Evolutionary conservation across 2,329 filamentous ascomycete species (phyloP).

Genomic region (Fusarium verticillioides): DNA sequence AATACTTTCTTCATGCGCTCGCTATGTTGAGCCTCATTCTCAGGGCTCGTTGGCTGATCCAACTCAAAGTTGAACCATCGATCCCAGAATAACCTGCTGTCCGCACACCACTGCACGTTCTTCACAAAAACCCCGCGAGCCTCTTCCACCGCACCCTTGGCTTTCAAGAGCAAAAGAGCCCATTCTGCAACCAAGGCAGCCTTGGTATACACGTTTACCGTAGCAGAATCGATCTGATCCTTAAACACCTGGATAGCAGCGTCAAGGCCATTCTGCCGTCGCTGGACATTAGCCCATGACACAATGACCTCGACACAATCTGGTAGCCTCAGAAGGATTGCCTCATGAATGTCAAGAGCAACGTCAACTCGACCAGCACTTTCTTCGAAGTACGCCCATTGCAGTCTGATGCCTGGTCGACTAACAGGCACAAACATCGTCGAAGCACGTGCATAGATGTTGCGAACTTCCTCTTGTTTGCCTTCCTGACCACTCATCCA

Average conservation of each 20-base stretch:
- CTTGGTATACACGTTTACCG: slow-evolving; percentile 81
- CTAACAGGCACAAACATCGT: slow-evolving; percentile 89
- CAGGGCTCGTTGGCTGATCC: slow-evolving; percentile 76
- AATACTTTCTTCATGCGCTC: slow-evolving; percentile 84
- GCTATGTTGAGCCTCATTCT: slow-evolving; percentile 72
- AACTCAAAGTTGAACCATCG: slow-evolving; percentile 91
- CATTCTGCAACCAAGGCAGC: slow-evolving; percentile 89
- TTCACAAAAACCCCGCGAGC: slow-evolving; percentile 85
- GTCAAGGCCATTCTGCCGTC: slow-evolving; percentile 84
- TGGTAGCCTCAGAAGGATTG: slow-evolving; percentile 80
- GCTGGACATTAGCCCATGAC: slow-evolving; percentile 86
- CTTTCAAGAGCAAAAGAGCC: slow-evolving; percentile 88
- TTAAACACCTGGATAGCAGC: slow-evolving; percentile 87
- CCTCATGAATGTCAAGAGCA: slow-evolving; percentile 84
- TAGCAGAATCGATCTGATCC: slow-evolving; percentile 77
- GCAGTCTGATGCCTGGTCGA: slow-evolving; percentile 82
- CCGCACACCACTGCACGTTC: slow-evolving; percentile 84
- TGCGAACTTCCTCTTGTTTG: slow-evolving; percentile 90
- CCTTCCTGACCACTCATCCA: slow-evolving; percentile 88
- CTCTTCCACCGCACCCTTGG: slow-evolving; percentile 81
- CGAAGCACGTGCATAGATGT: slow-evolving; percentile 89
- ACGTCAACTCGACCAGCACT: slow-evolving; percentile 79
- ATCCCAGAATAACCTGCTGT: slow-evolving; percentile 90
- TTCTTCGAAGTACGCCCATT: slow-evolving; percentile 96
- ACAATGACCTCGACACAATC: slow-evolving; percentile 88